phyloP scores from a whole-genome alignment of 768 basidiomycete species.

The Leucosporidium creatinivorum region DNA sequence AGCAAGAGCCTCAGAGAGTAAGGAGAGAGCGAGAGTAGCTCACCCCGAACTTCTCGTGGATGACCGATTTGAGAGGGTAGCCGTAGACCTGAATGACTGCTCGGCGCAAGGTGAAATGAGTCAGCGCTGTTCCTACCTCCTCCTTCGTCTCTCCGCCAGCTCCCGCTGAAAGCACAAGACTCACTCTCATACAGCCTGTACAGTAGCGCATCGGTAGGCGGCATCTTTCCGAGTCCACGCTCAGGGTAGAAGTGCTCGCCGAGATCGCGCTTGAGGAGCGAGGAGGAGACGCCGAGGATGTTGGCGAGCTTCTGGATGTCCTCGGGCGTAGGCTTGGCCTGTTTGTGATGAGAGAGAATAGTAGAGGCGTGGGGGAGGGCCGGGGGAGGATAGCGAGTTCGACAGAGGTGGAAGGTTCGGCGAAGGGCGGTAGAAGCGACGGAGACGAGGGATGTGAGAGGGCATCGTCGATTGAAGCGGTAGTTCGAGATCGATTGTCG shows the following conservation, averaged over 20 bases:
- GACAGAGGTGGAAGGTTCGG: no score
- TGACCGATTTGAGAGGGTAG: constrained; percentile 8
- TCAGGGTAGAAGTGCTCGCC: constrained; percentile 65
- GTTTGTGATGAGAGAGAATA: no score
- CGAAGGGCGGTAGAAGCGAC: no score
- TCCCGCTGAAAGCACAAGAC: neutral
- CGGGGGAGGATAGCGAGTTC: no score
- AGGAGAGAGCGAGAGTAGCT: neutral
- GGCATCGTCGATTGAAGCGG: no score
- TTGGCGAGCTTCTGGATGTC: constrained; percentile 1
- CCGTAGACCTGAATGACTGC: constrained; percentile 6
- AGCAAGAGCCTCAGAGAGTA: neutral
- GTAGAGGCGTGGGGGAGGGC: no score
- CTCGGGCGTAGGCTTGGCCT: constrained; percentile 2
- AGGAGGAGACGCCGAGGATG: neutral
- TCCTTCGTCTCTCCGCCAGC: neutral
- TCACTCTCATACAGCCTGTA: constrained; percentile 66
- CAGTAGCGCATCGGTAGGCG: constrained; percentile 69
- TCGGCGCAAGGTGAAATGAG: neutral
- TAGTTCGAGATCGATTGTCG: no score
- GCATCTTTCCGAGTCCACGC: constrained; percentile 51
- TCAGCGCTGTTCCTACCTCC: no score
- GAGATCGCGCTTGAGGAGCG: constrained; percentile 46
- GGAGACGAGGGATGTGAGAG: no score
- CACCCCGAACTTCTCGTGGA: constrained; percentile 28